Base-by-base conservation (phyloP, 2,329 filamentous ascomycete genomes). In the Colletotrichum sp. region DNA sequence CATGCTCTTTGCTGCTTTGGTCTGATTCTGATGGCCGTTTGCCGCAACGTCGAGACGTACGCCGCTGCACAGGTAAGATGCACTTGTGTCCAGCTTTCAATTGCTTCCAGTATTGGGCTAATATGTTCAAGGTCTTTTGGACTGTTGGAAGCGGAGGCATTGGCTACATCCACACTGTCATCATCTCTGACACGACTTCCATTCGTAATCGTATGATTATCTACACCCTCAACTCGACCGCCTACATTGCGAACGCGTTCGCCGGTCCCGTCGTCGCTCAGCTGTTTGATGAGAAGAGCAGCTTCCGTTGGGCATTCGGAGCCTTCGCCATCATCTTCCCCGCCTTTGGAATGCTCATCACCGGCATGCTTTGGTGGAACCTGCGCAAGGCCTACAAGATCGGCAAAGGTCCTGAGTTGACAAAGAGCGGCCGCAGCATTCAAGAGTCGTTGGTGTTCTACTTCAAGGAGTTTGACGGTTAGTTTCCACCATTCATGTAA, bases 241-340 rank as follows among this genome's bases (percentile, higher is more conserved):
- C 85, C 4, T 86, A 83, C 74, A 82, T 87, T 75, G 81, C 82
- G 66, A 87, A 82, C 8, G 81, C 82, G 0, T 85, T 81, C 77
- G 78, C 82, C 57, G 81, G 81, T 30, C 79, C 80, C 7, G 78
- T 79, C 8, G 78, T 80, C 9, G 79, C 82, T 1, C 64, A 78
- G 52, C 75, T 78, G 0, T 81, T 82, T 60, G 73, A 80, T 9
- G 72, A 79, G 15, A 74, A 83, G 32, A 69, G 75, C 24, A 78
- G 72, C 3, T 84, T 80, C 76, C 78, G 81, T 5, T 84, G 83
- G 82, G 81, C 76, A 1, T 92, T 90, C 78, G 91, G 91, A n/a
- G 87, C 88, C 71, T 93, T 91, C 82, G 87, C 88, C 36, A 91
- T 93, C 79, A 88, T 93, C 71, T 80, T 90, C 18, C 90, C 91